Conservation (phyloP, 139 green algal genomes). For the Chlamydomonas eustigma region DNA sequence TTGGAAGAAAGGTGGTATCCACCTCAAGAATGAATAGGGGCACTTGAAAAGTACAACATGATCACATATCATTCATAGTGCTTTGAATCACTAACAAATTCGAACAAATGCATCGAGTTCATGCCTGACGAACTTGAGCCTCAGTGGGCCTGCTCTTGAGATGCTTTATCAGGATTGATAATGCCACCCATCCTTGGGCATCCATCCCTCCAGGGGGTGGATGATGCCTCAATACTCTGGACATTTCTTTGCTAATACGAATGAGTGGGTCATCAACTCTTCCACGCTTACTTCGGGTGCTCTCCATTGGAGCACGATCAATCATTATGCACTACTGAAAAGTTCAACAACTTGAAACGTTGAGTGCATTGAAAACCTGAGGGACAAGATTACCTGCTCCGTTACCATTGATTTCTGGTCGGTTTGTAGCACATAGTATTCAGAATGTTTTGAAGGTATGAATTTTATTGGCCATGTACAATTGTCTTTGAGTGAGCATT, state of each 20-base stretch:
- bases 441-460: too few relatives aligned
- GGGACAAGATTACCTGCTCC: too few relatives aligned
- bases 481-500: too few relatives aligned
- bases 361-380: too few relatives aligned
- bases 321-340: too few relatives aligned
- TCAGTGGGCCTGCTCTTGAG: conserved; percentile 21
- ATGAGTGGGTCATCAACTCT: not conserved
- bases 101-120: not conserved
- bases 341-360: too few relatives aligned
- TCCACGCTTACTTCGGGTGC: too few relatives aligned
- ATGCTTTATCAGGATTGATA: conserved; percentile 31
- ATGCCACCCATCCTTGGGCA: conserved; percentile 31
- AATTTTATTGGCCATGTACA: too few relatives aligned
- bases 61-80: not conserved
- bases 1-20: not conserved
- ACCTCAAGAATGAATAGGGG: not conserved
- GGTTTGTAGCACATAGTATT: too few relatives aligned
- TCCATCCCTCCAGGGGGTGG: conserved; percentile 43
- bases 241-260: conserved; percentile 42
- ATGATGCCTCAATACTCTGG: conserved; percentile 37
- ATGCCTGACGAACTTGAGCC: conserved; percentile 16
- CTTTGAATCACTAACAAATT: not conserved
- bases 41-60: not conserved
- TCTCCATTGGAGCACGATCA: too few relatives aligned
- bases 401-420: too few relatives aligned